Conservation (phyloP, 371 early-diverging fungal genomes). For the Saksenaea vasiformis region DNA sequence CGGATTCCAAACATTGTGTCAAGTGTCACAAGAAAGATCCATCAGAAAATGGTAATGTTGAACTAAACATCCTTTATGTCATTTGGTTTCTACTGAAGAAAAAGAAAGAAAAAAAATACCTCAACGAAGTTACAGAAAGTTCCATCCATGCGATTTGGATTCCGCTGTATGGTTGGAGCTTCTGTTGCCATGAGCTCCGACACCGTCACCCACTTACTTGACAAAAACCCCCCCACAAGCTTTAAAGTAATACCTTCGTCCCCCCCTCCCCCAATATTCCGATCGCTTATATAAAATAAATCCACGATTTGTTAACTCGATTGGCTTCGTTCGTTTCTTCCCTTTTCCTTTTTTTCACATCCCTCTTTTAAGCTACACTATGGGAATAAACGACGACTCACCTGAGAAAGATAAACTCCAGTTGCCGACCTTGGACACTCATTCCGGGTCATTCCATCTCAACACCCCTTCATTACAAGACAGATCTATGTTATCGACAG, state of each 20-base stretch:
- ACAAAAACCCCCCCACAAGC: background rate
- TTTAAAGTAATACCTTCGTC: background rate
- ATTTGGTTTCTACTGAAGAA: background rate
- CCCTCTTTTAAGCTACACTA: background rate
- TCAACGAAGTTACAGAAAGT: conserved; percentile 6
- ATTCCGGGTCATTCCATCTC: conserved; percentile 5
- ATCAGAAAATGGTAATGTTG: no score
- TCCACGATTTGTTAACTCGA: background rate
- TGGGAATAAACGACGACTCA: background rate
- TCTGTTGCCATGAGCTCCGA: background rate
- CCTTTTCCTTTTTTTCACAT: background rate
- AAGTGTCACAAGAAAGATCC: background rate
- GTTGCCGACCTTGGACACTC: conserved; percentile 11
- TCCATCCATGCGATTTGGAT: background rate
- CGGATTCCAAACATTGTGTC: background rate
- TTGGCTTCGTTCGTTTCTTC: background rate
- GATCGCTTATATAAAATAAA: background rate
- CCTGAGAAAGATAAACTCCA: conserved; percentile 10
- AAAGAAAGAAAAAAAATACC: conserved; percentile 2
- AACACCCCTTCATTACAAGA: conserved; percentile 8
- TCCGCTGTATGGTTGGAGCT: background rate
- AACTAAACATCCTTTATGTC: background rate
- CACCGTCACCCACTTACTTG: background rate
- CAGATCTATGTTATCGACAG: background rate
- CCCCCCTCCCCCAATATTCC: background rate